Evolutionary conservation across 1,139 yeast species (phyloP).

Genomic region (Yamadazyma aaseri): DNA sequence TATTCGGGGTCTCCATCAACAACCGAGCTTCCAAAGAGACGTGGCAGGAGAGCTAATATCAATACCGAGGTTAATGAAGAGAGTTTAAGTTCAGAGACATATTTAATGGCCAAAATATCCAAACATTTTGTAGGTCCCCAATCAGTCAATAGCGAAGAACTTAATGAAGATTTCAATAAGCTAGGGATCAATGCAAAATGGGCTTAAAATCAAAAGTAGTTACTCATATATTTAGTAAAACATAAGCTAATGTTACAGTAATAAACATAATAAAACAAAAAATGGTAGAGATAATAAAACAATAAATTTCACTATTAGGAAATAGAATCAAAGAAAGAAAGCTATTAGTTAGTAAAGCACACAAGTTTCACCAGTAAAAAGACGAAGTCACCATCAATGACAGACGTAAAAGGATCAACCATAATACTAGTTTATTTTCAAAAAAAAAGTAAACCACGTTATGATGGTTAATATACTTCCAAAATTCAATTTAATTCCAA

Average conservation of each 20-base stretch:
- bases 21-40: constrained; percentile 18
- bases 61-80: constrained; percentile 20
- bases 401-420: too few species aligned
- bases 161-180: constrained; percentile 32
- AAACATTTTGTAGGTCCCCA: constrained; percentile 46
- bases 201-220: constrained; percentile 20
- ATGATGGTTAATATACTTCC: too few species aligned
- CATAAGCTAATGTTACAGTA: constrained; percentile 18
- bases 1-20: constrained; percentile 15
- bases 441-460: too few species aligned
- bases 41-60: constrained; percentile 21
- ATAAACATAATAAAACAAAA: constrained; percentile 15
- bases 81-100: constrained; percentile 34
- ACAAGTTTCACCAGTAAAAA: too few species aligned
- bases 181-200: constrained; percentile 41
- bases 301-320: constrained; percentile 1
- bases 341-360: too few species aligned
- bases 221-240: constrained; percentile 10
- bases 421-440: too few species aligned
- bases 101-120: constrained; percentile 43
- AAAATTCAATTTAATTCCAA: too few species aligned
- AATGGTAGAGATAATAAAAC: constrained; percentile 7
- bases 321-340: background rate
- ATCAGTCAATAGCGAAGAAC: constrained; percentile 34
- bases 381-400: too few species aligned